Evolutionary conservation across 768 basidiomycete species (phyloP).

Genomic region (Suillus spraguei): DNA sequence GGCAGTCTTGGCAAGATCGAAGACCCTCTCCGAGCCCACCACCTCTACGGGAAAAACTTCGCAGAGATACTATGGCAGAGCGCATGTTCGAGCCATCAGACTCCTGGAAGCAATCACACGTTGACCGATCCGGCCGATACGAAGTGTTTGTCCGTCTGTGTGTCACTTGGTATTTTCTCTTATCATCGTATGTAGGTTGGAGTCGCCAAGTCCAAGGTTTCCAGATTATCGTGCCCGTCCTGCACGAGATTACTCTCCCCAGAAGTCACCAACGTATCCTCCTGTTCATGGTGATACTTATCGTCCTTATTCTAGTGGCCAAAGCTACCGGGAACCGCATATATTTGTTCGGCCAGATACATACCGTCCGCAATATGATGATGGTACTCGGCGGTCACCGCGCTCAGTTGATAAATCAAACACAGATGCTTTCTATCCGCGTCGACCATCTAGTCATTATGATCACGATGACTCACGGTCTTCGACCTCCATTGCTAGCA

Average conservation of each 20-base stretch:
- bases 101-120: conserved; percentile 64
- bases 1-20: conserved; percentile 47
- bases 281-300: conserved; percentile 50
- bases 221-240: conserved; percentile 38
- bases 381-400: conserved; percentile 33
- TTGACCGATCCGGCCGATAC: conserved; percentile 43
- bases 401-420: conserved; percentile 34
- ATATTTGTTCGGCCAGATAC: conserved; percentile 44
- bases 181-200: conserved; percentile 26
- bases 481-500: conserved; percentile 35
- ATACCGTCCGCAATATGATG: conserved; percentile 52
- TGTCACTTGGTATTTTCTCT: conserved; percentile 25
- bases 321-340: conserved; percentile 42
- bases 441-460: conserved; percentile 20
- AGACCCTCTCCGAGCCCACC: conserved; percentile 43
- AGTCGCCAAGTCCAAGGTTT: conserved; percentile 35
- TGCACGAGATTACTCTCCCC: conserved; percentile 40
- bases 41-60: conserved; percentile 32
- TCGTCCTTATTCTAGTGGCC: conserved; percentile 41
- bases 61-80: conserved; percentile 43
- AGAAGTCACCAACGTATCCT: conserved; percentile 34
- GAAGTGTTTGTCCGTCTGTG: conserved; percentile 41
- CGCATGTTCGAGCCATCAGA: conserved; percentile 77
- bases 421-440: conserved; percentile 28
- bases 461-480: conserved; percentile 31